These are phyloP conservation scores for Colletotrichum viniferum DNA, from an alignment of 2,329 filamentous ascomycete genomes.

Conservation along the genomic window DNA sequence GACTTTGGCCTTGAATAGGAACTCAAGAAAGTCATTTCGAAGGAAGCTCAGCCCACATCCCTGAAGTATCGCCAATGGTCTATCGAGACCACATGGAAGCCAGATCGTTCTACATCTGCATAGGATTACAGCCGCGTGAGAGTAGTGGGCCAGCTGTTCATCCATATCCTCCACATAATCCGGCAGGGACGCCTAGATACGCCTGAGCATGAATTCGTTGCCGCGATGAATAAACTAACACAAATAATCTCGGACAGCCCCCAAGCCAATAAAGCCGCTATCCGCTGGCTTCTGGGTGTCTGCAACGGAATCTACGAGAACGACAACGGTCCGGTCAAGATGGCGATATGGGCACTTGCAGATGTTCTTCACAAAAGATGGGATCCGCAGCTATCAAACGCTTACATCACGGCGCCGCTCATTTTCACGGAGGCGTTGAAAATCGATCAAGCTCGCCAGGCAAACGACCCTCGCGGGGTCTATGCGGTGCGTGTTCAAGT, in stretches of 20 bases:
- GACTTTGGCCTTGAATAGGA: not conserved
- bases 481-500: not conserved
- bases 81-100: not conserved
- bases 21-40: not conserved
- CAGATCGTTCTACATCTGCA: not conserved
- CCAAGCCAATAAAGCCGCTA: not conserved
- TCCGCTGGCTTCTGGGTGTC: not conserved
- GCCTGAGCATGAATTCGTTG: not conserved
- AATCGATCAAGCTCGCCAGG: not conserved
- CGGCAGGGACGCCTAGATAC: not conserved
- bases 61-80: not conserved
- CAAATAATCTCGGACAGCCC: fast-evolving
- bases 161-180: not conserved
- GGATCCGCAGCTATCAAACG: too few relatives aligned
- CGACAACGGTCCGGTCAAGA: not conserved
- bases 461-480: not conserved
- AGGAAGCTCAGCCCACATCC: not conserved
- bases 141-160: not conserved
- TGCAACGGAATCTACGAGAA: too few relatives aligned
- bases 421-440: not conserved
- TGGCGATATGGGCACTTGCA: not conserved
- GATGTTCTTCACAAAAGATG: not conserved
- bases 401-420: not conserved
- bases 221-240: not conserved
- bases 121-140: fast-evolving